Base-by-base conservation (phyloP, 805 yeast genomes). In the Nakazawaea peltata region DNA sequence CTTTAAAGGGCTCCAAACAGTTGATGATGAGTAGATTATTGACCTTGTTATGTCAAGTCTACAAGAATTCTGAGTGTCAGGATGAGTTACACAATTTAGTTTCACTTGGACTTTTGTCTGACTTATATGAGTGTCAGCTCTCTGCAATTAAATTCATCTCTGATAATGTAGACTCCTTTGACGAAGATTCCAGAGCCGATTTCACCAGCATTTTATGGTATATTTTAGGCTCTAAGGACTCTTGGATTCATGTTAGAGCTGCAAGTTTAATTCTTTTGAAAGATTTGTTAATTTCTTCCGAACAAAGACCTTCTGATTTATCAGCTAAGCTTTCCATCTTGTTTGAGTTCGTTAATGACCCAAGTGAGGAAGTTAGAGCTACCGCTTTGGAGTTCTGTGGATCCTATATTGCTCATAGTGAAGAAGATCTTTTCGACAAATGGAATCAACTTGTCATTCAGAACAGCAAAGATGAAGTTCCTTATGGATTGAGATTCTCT, bases 351-450 rank as follows among this genome's bases (percentile, higher is more conserved):
- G 42, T 59, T n/a, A 50, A 53, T 21, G 44, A 50, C 3, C 32
- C 33, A 25, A 64, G 69, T 29, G 77, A 71, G 37, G 70, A 65
- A 19, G 54, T 73, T n/a, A 61, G 56, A 38, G 55, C 69, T 14
- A 57, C 71, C 3, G 60, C 75, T 0, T 46, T 78, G 12, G 77
- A 73, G 47, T 59, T 71, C 1, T 48, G 76, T 9, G 83, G 84
- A 0, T 53, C 65, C 1, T 51, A 65, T 22, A 51, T 64, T 4
- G 48, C 54, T 7, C 27, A 16, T 5, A 32, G 35, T 3, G 48
- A 43, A 4, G 37, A 36, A 1, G 33, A 32, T 1, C 25, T 37
- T 1, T 48, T 51, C 26, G 39, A 45, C 8, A 26, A 39, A 4
- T 57, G 68, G 64, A 25, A 58, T 11, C 16, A 32, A 0, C 31